Conservation (phyloP, 495 filamentous ascomycete species). For the Penicillium coprophilum region DNA sequence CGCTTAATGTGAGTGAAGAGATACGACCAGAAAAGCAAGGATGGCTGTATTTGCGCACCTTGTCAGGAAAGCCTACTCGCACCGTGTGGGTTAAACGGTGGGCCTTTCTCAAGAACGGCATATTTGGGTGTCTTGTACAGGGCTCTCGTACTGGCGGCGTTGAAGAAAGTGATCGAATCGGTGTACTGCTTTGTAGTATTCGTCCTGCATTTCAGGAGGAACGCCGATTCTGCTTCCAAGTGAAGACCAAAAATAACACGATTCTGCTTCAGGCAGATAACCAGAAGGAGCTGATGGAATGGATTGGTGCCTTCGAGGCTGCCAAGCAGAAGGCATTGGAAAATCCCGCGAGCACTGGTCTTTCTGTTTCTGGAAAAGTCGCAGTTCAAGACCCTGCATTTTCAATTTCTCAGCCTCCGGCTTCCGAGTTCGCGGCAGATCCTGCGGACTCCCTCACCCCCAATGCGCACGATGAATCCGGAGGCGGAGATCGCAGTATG, state of each 20-base stretch:
- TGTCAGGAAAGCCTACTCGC: constrained; percentile 83
- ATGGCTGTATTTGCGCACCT: constrained; percentile 81
- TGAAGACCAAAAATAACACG: constrained; percentile 94
- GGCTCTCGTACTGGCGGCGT: constrained; percentile 80
- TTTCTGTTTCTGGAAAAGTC: constrained; percentile 56
- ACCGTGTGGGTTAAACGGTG: constrained; percentile 86
- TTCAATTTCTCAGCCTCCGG: constrained; percentile 82
- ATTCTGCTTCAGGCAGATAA: constrained; percentile 91
- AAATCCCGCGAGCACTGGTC: constrained; percentile 62
- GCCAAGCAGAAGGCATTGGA: constrained; percentile 92
- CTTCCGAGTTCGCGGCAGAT: constrained; percentile 85
- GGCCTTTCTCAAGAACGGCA: constrained; percentile 93
- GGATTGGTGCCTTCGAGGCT: constrained; percentile 88
- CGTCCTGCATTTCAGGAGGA: constrained; percentile 91
- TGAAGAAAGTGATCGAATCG: constrained; percentile 93
- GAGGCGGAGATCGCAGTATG: constrained; percentile 55
- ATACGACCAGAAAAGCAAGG: constrained; percentile 78
- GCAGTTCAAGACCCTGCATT: constrained; percentile 76
- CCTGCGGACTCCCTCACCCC: constrained; percentile 65
- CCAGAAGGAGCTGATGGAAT: constrained; percentile 82
- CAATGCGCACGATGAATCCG: constrained; percentile 53
- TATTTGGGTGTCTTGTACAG: constrained; percentile 95
- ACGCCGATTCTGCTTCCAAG: constrained; percentile 93
- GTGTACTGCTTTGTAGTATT: constrained; percentile 88
- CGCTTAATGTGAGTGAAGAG: constrained; percentile 44